Conservation (phyloP, 768 basidiomycete species). For the Lactarius vividus region DNA sequence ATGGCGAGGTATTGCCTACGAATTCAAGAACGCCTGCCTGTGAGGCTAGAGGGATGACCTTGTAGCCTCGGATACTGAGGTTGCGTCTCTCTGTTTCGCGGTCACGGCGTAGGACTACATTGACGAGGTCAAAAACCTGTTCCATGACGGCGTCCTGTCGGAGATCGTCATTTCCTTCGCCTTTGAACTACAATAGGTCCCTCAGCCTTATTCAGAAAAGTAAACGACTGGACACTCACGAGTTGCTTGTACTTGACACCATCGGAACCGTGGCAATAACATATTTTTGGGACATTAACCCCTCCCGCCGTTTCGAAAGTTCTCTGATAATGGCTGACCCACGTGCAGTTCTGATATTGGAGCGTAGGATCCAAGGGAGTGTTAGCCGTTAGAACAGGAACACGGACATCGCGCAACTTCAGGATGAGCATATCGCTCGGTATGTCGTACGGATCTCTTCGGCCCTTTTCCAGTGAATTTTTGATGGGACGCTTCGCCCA, state of each 20-base stretch:
- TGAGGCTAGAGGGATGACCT: constrained; percentile 78
- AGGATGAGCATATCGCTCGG: constrained; percentile 47
- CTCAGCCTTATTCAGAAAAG: constrained; percentile 1
- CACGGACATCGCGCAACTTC: constrained; percentile 50
- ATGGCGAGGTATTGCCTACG: constrained; percentile 70
- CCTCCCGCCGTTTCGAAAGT: constrained; percentile 72
- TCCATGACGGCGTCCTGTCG: constrained; percentile 99
- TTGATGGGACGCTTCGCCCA: constrained; percentile 68
- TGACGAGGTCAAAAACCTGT: constrained; percentile 91
- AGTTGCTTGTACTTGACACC: constrained; percentile 72
- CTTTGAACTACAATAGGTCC: constrained; percentile 68
- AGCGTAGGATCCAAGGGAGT: constrained; percentile 67
- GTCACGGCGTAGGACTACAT: constrained; percentile 70
- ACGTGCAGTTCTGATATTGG: constrained; percentile 67
- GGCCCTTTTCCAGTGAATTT: constrained; percentile 27
- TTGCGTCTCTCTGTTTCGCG: constrained; percentile 70
- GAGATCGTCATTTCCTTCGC: constrained; percentile 84
- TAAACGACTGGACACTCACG: constrained; percentile 46
- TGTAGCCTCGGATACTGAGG: constrained; percentile 79
- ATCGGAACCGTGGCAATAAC: constrained; percentile 61
- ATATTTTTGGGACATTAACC: constrained; percentile 79
- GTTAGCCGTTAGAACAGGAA: constrained; percentile 82
- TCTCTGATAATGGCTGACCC: constrained; percentile 59
- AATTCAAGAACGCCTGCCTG: constrained; percentile 90
- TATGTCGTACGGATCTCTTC: constrained; percentile 37